Base-by-base conservation (phyloP, 306 rosid species). In the Vigna nakashimae region DNA sequence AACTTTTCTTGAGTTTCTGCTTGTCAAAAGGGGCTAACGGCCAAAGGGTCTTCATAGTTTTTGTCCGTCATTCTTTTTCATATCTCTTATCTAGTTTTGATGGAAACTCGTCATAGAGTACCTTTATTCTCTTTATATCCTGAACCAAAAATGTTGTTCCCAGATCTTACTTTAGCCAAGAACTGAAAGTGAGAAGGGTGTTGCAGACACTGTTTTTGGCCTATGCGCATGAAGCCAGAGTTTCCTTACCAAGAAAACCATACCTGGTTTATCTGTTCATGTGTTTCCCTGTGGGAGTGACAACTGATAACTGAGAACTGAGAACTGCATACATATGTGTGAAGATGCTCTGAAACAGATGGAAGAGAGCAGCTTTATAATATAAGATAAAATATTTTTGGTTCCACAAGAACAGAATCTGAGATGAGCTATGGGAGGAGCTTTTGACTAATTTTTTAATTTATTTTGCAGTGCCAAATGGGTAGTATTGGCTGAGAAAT, bases 351-450 rank as follows among this genome's bases (percentile, higher is more conserved):
- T 89, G 91, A 80, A 90, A 87, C 77, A 84, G 84, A 83, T 82
- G 90, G 70, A 77, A 78, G 80, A 86, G 82, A 89, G 87, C 88
- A 88, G 91, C 96, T 95, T 91, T 85, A 82, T 84, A 82, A 56
- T 74, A 66, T 57, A 73, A 59, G 67, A 65, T 65, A 75, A 75
- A 76, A 77, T 78, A 79, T 79, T 83, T 90, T 82, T 86, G 80
- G 91, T 80, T 87, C 86, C 84, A 91, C 96, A 87, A 9, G 83
- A 91, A 86, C 87, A 89, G 96, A 95, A 92, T 95, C 98, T 92
- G 82, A 89, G 85, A 89, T 83, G 81, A 86, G 87, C 77, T 88
- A 85, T 86, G 89, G 87, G 89, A 89, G 87, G 88, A 74, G 77
- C 84, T 82, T 88, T 92, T 88, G 91, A 92, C 97, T 82, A 72